phyloP scores from a whole-genome alignment of 176 grass and related monocot species.

The Bolboschoenus planiculmis region DNA sequence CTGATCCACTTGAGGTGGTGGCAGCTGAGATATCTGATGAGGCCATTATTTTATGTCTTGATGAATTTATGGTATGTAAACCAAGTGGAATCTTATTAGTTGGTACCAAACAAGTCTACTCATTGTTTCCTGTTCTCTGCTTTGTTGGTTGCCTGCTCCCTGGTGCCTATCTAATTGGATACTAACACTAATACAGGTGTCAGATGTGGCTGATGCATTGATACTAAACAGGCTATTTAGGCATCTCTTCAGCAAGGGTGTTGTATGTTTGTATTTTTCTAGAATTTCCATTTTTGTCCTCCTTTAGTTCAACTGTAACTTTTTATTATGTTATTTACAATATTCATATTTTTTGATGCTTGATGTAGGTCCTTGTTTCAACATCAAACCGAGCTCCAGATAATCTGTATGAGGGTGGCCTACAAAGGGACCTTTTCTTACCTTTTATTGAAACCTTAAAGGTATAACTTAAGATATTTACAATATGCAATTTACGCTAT shows the following conservation, averaged over 20 bases:
- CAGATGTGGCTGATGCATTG: slow-evolving; percentile 96
- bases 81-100: neutral
- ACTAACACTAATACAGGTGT: slow-evolving; percentile 39
- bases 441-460: slow-evolving; percentile 85
- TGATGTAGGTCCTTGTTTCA: slow-evolving; percentile 61
- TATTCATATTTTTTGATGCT: slow-evolving; percentile 21
- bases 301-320: neutral
- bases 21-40: slow-evolving; percentile 96
- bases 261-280: slow-evolving; percentile 52
- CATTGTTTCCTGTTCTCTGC: neutral
- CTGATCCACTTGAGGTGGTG: slow-evolving; percentile 93
- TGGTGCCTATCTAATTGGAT: neutral
- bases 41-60: slow-evolving; percentile 81
- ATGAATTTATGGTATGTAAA: slow-evolving; percentile 90
- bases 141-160: neutral
- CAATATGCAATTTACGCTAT: neutral
- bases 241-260: slow-evolving; percentile 85
- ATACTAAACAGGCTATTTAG: slow-evolving; percentile 81
- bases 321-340: slow-evolving; percentile 18
- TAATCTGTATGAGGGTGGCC: slow-evolving; percentile 47
- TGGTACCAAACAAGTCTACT: neutral
- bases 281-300: slow-evolving; percentile 9
- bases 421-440: slow-evolving; percentile 53
- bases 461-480: slow-evolving; percentile 33
- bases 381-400: slow-evolving; percentile 79